A percentile compares a stretch with the other conserved stretches of the same genome.
Evolutionary conservation across 495 filamentous ascomycete genomes (phyloP).

Genomic region (Podospora pseudocomata): DNA sequence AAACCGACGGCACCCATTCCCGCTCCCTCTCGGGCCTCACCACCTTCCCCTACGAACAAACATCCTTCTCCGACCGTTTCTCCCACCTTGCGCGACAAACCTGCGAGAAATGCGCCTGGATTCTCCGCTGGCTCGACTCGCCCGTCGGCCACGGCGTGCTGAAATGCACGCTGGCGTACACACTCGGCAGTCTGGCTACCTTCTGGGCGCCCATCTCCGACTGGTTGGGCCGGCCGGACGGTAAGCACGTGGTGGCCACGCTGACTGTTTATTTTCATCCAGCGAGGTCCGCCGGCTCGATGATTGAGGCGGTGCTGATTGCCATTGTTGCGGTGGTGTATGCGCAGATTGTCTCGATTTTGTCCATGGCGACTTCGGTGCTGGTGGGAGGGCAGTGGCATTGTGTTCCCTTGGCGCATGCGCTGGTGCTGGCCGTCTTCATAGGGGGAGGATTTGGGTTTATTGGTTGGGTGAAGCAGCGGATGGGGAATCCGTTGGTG

Average conservation of each 20-base stretch:
- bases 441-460: constrained; percentile 86
- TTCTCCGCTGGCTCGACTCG: constrained; percentile 45
- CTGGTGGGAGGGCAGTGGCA: constrained; percentile 64
- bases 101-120: constrained; percentile 18
- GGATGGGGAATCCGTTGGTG: constrained; percentile 77
- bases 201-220: constrained; percentile 71
- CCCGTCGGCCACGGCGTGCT: constrained; percentile 68
- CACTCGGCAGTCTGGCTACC: constrained; percentile 82
- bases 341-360: constrained; percentile 72
- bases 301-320: constrained; percentile 84
- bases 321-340: constrained; percentile 79
- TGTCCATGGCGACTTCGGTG: constrained; percentile 81
- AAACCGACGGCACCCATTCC: constrained; percentile 26
- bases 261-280: constrained; percentile 96
- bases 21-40: constrained; percentile 11
- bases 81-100: constrained; percentile 31
- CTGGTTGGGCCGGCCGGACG: constrained; percentile 79
- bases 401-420: constrained; percentile 69
- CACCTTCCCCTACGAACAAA: constrained; percentile 19
- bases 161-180: constrained; percentile 91
- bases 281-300: constrained; percentile 83
- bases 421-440: constrained; percentile 78
- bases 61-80: constrained; percentile 26
- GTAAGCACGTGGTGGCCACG: constrained; percentile 93
- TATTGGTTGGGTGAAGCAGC: constrained; percentile 91